These are phyloP conservation scores for Aspergillus mulundensis DNA, from an alignment of 495 filamentous ascomycete species.

Conservation along the genomic window DNA sequence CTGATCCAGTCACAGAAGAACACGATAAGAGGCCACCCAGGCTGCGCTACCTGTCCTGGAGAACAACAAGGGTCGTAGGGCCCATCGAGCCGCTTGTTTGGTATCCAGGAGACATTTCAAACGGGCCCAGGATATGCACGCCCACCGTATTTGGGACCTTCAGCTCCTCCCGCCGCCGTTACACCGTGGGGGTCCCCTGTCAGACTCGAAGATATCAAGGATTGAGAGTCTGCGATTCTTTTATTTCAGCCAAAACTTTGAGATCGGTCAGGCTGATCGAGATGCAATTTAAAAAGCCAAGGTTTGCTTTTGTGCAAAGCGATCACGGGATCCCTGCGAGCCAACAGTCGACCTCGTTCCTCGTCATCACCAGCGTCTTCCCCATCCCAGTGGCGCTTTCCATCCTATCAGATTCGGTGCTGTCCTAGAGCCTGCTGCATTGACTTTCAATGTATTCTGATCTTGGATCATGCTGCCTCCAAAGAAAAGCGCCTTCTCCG, in stretches of 20 bases:
- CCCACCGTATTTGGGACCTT: neutral
- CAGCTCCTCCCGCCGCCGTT: neutral
- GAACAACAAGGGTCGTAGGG: neutral
- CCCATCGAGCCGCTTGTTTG: neutral
- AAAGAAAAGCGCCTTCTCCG: neutral
- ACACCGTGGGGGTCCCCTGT: neutral
- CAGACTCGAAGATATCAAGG: neutral
- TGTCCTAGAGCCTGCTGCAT: neutral
- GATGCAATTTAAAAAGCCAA: neutral
- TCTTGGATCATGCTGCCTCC: neutral
- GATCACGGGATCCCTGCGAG: constrained; percentile 14
- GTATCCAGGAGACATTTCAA: neutral
- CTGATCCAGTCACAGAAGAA: constrained; percentile 8
- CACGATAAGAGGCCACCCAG: constrained; percentile 7
- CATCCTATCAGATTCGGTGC: constrained; percentile 8
- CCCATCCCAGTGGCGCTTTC: constrained; percentile 9
- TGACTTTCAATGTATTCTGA: neutral
- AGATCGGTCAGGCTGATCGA: neutral
- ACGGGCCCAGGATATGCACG: neutral
- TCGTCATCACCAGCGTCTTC: constrained; percentile 9
- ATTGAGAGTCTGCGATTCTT: neutral
- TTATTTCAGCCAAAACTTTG: neutral
- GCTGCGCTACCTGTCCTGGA: neutral
- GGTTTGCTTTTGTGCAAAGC: constrained; percentile 5
- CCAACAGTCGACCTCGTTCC: constrained; percentile 1